Conservation (phyloP, 2,329 filamentous ascomycete genomes). For the Trichoderma simmonsii region DNA sequence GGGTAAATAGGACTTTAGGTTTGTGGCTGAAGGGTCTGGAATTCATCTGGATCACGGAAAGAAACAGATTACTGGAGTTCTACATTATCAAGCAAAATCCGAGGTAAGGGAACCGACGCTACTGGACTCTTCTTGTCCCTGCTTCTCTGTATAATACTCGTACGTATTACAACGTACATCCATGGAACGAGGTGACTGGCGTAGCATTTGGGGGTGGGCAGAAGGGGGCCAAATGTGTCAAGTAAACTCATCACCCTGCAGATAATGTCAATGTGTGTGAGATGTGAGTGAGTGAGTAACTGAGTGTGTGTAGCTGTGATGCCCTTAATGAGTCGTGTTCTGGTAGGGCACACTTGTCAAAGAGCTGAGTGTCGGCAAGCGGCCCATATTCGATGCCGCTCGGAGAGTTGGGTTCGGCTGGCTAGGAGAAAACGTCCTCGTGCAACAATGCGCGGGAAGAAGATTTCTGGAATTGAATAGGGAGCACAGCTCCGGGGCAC, state of each 20-base stretch:
- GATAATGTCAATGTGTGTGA: not conserved
- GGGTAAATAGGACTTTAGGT: not conserved
- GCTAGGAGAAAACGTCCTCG: not conserved
- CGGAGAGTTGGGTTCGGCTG: not conserved
- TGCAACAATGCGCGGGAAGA: not conserved
- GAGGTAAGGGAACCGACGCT: not conserved
- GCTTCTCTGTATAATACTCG: not conserved
- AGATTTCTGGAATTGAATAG: constrained; percentile 12
- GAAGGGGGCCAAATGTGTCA: constrained; percentile 11
- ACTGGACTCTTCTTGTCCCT: not conserved
- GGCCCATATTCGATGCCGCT: not conserved
- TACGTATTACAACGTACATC: not conserved
- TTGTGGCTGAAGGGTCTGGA: constrained; percentile 3
- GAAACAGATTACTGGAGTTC: not conserved
- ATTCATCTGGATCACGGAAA: not conserved
- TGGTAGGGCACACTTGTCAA: not conserved
- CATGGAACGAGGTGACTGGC: not conserved
- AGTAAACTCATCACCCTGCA: not conserved
- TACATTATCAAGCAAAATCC: not conserved
- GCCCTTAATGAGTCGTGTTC: not conserved
- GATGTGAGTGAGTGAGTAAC: not conserved
- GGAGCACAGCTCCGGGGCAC: not conserved
- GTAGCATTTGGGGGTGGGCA: not conserved
- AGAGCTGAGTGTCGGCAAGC: not conserved
- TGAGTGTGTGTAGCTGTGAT: not conserved